Evolutionary conservation across 345 rosid species (phyloP), one percentile per base, ranked within the genome.

Genomic region (Anastatica hierochuntica): DNA sequence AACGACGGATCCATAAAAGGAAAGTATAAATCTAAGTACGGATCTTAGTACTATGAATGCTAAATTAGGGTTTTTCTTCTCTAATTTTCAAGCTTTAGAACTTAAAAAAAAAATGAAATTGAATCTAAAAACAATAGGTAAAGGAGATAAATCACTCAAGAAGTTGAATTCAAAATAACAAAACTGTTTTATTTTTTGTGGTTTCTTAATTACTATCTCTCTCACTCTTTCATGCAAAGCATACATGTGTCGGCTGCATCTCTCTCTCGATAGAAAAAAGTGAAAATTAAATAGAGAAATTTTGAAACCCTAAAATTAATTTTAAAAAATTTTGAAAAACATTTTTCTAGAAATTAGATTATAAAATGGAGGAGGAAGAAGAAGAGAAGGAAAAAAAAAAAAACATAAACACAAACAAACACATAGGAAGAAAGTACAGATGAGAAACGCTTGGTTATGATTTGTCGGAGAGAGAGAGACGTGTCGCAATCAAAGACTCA

Each of bases 401-500:
- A 7, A 8, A 10, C 12, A 27, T 54, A n/a, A 34, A 36, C n/a
- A n/a, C n/a, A n/a, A n/a, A n/a, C n/a, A n/a, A n/a, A n/a, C n/a
- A n/a, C n/a, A n/a, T n/a, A n/a, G n/a, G n/a, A n/a, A 27, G 42
- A 8, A 43, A 36, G 60, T 44, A 66, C 70, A 53, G 64, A 58
- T 57, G 53, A 0, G 39, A 43, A 66, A 66, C 47, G 60, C 54
- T 58, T 66, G 66, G 65, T 43, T 66, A 43, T 51, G 60, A 31
- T 59, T 66, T 31, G 65, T 45, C 71, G 55, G 63, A 58, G 53
- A 66, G 58, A n/a, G n/a, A n/a, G 37, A 57, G 27, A 43, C 60
- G 65, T 66, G 71, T 57, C 70, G 16, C 9, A 43, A 50, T 50
- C 64, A 2, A n/a, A 51, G 46, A 17, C 29, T 6, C 23, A 49